A percentile compares a stretch with the other conserved stretches of the same genome.
Evolutionary conservation across 345 rosid species (phyloP).

Genomic region (Hibiscus trionum): DNA sequence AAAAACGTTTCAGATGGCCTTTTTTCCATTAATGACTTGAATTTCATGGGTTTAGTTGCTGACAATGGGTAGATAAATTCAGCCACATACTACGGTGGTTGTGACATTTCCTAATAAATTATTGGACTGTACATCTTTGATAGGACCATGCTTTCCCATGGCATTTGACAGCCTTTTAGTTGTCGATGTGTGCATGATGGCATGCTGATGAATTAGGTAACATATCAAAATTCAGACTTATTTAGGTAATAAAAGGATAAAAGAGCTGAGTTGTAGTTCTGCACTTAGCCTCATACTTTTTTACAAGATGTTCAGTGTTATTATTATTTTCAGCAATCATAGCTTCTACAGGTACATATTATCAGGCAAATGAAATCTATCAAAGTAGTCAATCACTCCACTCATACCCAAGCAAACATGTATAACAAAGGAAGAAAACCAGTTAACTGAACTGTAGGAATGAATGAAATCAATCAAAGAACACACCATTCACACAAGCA

Average conservation of each 20-base stretch:
- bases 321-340: neutral
- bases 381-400: neutral
- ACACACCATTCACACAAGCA: neutral
- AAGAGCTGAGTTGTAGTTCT: neutral
- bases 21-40: neutral
- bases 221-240: neutral
- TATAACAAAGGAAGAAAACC: neutral
- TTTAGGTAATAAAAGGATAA: neutral
- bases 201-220: neutral
- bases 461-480: constrained; percentile 1
- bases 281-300: neutral
- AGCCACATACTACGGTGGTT: neutral
- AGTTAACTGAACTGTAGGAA: neutral
- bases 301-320: neutral
- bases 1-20: neutral
- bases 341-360: neutral
- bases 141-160: neutral
- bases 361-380: neutral
- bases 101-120: neutral
- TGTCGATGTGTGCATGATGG: neutral
- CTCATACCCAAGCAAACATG: neutral
- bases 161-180: neutral
- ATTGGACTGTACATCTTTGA: neutral
- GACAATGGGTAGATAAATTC: neutral
- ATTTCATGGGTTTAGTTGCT: neutral